phyloP scores from a whole-genome alignment of 75 land plant species.

The Chamaecyparis obtusa region DNA sequence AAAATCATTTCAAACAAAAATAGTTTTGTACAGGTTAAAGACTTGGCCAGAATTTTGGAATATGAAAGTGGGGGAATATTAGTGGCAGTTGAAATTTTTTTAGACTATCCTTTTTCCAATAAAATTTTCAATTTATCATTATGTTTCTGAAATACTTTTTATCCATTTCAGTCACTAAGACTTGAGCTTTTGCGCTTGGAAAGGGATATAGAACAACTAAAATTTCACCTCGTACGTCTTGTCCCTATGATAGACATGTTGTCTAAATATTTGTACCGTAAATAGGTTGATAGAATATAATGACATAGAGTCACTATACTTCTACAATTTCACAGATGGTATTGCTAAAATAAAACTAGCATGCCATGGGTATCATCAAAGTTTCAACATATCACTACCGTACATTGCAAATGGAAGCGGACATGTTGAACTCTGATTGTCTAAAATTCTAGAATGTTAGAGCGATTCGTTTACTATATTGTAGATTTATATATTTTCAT shows the following conservation, averaged over 20 bases:
- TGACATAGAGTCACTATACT: background rate
- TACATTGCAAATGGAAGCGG: background rate
- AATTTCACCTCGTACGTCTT: constrained; percentile 33
- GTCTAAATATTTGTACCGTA: background rate
- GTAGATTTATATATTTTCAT: background rate
- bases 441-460: background rate
- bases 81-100: constrained; percentile 60
- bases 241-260: background rate
- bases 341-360: background rate
- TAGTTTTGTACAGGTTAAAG: constrained; percentile 40
- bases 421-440: background rate
- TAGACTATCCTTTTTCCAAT: background rate
- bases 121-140: background rate
- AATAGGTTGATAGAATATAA: background rate
- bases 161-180: constrained; percentile 48
- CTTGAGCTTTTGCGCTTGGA: constrained; percentile 51
- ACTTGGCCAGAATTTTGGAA: constrained; percentile 65
- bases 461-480: background rate
- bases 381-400: background rate
- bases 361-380: background rate
- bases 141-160: constrained; percentile 1
- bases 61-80: constrained; percentile 94
- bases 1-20: constrained; percentile 66
- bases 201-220: constrained; percentile 32
- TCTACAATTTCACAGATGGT: background rate